A percentile compares a stretch with the other conserved stretches of the same genome.
phyloP scores from a whole-genome alignment of 495 filamentous ascomycete species.

The Margaritispora aquatica region DNA sequence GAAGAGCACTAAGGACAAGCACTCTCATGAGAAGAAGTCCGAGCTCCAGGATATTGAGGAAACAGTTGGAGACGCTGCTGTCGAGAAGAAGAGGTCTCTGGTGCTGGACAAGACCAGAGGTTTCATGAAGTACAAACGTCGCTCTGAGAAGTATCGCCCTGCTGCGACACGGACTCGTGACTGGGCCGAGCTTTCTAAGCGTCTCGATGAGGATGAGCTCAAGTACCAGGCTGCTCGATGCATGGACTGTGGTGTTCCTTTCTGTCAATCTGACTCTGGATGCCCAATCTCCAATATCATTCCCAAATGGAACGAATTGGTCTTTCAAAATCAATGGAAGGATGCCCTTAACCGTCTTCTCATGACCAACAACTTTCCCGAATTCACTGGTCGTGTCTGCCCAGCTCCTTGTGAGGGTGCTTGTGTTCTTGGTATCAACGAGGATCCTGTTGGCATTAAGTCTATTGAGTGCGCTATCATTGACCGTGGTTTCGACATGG shows the following conservation, averaged over 20 bases:
- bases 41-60: slow-evolving; percentile 95
- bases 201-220: slow-evolving; percentile 91
- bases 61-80: slow-evolving; percentile 79
- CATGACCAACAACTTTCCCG: slow-evolving; percentile 99
- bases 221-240: slow-evolving; percentile 98
- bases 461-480: slow-evolving; percentile 99
- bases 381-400: slow-evolving; percentile 98
- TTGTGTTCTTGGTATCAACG: slow-evolving; percentile 97
- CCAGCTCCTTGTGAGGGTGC: slow-evolving; percentile 97
- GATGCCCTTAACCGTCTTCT: slow-evolving; percentile 92
- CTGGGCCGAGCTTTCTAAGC: slow-evolving; percentile 87
- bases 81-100: slow-evolving; percentile 90
- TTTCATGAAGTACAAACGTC: slow-evolving; percentile 98
- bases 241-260: slow-evolving; percentile 99
- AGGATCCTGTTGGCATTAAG: slow-evolving; percentile 97
- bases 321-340: slow-evolving; percentile 91
- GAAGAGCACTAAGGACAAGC: slow-evolving; percentile 47
- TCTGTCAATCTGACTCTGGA: slow-evolving; percentile 96
- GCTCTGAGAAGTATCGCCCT: slow-evolving; percentile 90
- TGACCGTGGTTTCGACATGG: slow-evolving; percentile 97
- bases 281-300: slow-evolving; percentile 99
- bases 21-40: slow-evolving; percentile 63
- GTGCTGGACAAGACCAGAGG: slow-evolving; percentile 96
- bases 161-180: slow-evolving; percentile 83
- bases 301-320: slow-evolving; percentile 96